Base-by-base conservation (phyloP, 768 basidiomycete genomes). In the Auriscalpium vulgare region DNA sequence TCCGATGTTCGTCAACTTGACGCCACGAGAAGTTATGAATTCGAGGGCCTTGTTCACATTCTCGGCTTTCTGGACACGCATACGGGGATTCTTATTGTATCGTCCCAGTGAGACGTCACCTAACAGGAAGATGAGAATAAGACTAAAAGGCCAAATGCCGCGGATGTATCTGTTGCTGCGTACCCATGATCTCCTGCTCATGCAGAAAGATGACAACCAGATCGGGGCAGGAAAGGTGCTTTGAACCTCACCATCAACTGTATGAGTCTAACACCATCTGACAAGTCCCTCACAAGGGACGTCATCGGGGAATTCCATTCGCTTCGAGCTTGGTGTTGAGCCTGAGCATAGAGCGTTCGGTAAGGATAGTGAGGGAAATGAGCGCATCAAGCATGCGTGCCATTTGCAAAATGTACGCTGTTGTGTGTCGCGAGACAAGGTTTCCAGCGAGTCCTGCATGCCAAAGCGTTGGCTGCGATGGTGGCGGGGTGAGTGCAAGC, bases 31-130 rank as follows among this genome's bases (percentile, higher is more conserved):
- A 36, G 86, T 87, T 70, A 99, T 97, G 71, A 97, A 97, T 62
- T 95, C 90, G 47, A 99, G 72, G 0, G 97, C 97, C 70, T 92
- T 93, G 71, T 91, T 95, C 50, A 95, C 95, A 71, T 99, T 99
- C 78, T 99, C 97, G 2, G 93, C 94, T 66, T 95, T 97, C 71
- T 99, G 97, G 2, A 98, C 86, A 36, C 95, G 82, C 78, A 97
- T 94, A 37, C 85, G 78, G 0, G 97, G 95, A 55, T 79, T 82
- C 67, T 79, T 88, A 74, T 95, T 97, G 69, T 95, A 98, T 63
- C 91, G 75, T n/a, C 95, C 95, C 7, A 98, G 80, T n/a, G 90
- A 90, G 2, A 83, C 84, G 67, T 94, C 91, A 53, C 91, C 91
- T 93, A 51, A 37, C 1, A 45, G 51, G 54, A 34, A 14, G 50